These are phyloP conservation scores for Wickerhamiella lipophila DNA, from an alignment of 805 yeast genomes.

Conservation along the genomic window DNA sequence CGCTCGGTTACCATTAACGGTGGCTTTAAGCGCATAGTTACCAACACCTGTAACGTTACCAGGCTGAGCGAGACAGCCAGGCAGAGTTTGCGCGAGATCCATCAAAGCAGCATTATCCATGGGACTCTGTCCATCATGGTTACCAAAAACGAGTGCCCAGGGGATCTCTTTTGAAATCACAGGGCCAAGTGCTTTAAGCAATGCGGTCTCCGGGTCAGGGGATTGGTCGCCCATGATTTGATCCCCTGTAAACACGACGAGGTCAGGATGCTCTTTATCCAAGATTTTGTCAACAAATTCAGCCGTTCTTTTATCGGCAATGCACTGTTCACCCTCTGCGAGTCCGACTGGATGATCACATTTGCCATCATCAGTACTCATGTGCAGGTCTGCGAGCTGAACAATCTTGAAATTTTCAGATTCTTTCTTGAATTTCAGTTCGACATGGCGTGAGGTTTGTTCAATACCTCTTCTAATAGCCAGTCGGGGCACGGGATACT, in stretches of 20 bases:
- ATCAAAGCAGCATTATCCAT: conserved; percentile 49
- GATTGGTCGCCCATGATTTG: conserved; percentile 71
- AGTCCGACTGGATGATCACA: conserved; percentile 46
- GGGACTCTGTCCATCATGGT: conserved; percentile 86
- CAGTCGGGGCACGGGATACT: conserved; percentile 23
- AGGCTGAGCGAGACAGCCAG: conserved; percentile 55
- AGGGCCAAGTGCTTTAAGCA: conserved; percentile 65
- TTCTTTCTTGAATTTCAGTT: conserved; percentile 19
- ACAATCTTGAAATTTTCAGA: conserved; percentile 57
- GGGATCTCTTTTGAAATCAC: conserved; percentile 59
- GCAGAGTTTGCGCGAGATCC: conserved; percentile 43
- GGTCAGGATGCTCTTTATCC: conserved; percentile 67
- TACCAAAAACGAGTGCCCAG: conserved; percentile 77
- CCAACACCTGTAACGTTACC: conserved; percentile 67
- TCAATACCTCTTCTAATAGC: conserved; percentile 20
- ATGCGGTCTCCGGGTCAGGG: conserved; percentile 70
- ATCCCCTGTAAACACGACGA: conserved; percentile 84
- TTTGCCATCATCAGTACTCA: conserved; percentile 67
- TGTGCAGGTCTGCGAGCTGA: conserved; percentile 87
- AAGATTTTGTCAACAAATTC: conserved; percentile 49
- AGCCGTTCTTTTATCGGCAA: conserved; percentile 66
- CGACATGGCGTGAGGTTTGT: conserved; percentile 13
- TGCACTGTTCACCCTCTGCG: conserved; percentile 34
- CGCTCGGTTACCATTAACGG: conserved; percentile 31
- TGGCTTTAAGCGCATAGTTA: conserved; percentile 49